Conservation (phyloP, 192 early-diverging fungal species). For the Diversispora epigaea region DNA sequence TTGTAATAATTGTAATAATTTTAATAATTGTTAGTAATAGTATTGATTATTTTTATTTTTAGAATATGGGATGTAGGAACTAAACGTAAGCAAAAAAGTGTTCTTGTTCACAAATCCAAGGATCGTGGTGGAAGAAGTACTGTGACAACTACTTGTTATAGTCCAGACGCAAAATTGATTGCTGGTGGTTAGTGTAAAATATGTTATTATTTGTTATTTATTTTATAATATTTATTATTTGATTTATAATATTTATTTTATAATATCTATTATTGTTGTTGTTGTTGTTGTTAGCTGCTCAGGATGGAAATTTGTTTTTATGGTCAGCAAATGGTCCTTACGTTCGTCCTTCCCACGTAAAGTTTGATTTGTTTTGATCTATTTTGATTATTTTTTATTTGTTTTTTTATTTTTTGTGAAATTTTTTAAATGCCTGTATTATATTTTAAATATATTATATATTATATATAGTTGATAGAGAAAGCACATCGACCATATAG, state of each 20-base stretch:
- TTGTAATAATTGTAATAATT: too few relatives aligned
- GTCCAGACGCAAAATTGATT: constrained; percentile 68
- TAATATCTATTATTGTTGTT: not conserved
- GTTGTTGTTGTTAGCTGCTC: constrained; percentile 47
- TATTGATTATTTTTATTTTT: too few relatives aligned
- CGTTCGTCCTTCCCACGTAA: constrained; percentile 64
- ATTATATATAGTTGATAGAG: constrained; percentile 52
- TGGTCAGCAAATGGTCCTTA: constrained; percentile 71
- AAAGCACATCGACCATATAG: constrained; percentile 69
- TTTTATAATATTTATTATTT: too few relatives aligned
- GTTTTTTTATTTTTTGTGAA: not conserved
- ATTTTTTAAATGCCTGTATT: not conserved
- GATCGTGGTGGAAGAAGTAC: constrained; percentile 66
- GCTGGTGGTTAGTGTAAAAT: too few relatives aligned
- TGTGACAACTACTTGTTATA: constrained; percentile 71
- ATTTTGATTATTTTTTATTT: too few relatives aligned
- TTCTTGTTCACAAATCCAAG: constrained; percentile 75
- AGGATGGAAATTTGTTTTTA: constrained; percentile 75
- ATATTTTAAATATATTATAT: not conserved
- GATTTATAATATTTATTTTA: constrained; percentile 22
- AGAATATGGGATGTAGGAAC: constrained; percentile 83
- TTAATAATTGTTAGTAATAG: too few relatives aligned
- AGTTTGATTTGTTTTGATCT: too few relatives aligned
- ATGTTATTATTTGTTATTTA: too few relatives aligned
- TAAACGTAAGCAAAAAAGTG: constrained; percentile 67